These are phyloP conservation scores for Pistacia integerrima DNA, from an alignment of 345 rosid species.

Conservation along the genomic window DNA sequence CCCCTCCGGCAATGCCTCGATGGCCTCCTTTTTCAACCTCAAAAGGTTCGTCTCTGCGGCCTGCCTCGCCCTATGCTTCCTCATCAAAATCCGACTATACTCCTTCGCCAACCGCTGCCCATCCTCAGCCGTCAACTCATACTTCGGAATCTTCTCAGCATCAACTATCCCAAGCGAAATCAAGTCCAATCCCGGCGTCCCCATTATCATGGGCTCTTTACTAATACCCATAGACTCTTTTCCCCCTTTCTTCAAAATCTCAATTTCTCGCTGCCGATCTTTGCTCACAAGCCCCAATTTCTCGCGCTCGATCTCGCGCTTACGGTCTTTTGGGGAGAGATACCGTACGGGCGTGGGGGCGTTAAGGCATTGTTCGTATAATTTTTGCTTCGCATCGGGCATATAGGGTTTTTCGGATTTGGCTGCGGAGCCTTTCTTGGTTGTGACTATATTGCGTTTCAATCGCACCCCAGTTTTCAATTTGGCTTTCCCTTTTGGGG, in stretches of 20 bases:
- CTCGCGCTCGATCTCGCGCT: slow-evolving; percentile 74
- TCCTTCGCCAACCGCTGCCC: slow-evolving; percentile 82
- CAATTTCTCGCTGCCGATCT: slow-evolving; percentile 64
- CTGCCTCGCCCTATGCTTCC: slow-evolving; percentile 69
- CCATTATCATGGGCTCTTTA: slow-evolving; percentile 63
- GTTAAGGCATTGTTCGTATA: slow-evolving; percentile 70
- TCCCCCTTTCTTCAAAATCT: slow-evolving; percentile 62
- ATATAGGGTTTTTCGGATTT: slow-evolving; percentile 31
- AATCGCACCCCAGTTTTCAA: slow-evolving; percentile 44
- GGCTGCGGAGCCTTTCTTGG: slow-evolving; percentile 47
- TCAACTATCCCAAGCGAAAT: slow-evolving; percentile 76
- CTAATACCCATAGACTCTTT: slow-evolving; percentile 49
- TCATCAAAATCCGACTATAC: slow-evolving; percentile 85
- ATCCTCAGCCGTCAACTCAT: slow-evolving; percentile 83
- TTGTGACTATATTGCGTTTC: slow-evolving; percentile 54
- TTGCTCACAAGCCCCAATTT: slow-evolving; percentile 76
- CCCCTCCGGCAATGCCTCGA: slow-evolving; percentile 77
- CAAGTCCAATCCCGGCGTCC: slow-evolving; percentile 74
- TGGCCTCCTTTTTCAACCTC: slow-evolving; percentile 66
- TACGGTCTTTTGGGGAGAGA: slow-evolving; percentile 57
- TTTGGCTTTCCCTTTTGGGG: slow-evolving; percentile 68
- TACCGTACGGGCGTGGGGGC: slow-evolving; percentile 79
- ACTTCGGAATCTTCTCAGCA: slow-evolving; percentile 73
- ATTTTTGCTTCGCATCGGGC: slow-evolving; percentile 44
- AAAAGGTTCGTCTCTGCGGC: slow-evolving; percentile 60